Base-by-base conservation (phyloP, 345 rosid species). In the Raphanus raphanistrum region DNA sequence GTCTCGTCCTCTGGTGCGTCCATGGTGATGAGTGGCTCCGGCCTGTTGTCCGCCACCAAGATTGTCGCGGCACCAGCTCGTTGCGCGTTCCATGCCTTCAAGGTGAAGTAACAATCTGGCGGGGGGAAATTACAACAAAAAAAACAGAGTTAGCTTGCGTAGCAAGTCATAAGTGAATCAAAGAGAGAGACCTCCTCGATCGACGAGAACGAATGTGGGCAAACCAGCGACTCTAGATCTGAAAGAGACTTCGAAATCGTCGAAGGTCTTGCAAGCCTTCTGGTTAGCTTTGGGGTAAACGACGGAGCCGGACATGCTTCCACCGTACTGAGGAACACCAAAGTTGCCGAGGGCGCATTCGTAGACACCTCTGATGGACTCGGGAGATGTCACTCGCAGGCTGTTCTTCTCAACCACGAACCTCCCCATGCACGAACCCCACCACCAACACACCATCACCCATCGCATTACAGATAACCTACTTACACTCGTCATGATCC, bases 61-160 rank as follows among this genome's bases (percentile, higher is more conserved):
- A 95, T 96, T 9, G 97, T 96, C 1, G 98, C 90, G 38, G 99
- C 99, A 78, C 98, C 97, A 6, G 88, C 97, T 81, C 88, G 84
- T 86, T 95, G 99, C 43, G 92, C 97, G 84, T 95, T 95, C 97
- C 97, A 95, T 6, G 90, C 99, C 85, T 92, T 95, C 55, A 92
- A 81, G 54, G 99, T 92, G 72, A 95, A 95, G 86, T 88, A 91
- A 84, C 99, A 95, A 87, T 91, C 99, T 95, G 86, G 60, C 48
- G 63, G 2, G 59, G 52, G 61, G 1, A 15, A 57, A 71, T 26
- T 33, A 27, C 1, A n/a, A 69, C 33, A 10, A 63, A 28, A 48
- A 43, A 12, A 60, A 63, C 12, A 31, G 43, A 58, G 67, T 27
- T 12, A 45, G 3, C 58, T 33, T 69, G 66, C 31, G 16, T 0